phyloP scores from a whole-genome alignment of 305 asterid genomes.

The Coffea humblotiana region DNA sequence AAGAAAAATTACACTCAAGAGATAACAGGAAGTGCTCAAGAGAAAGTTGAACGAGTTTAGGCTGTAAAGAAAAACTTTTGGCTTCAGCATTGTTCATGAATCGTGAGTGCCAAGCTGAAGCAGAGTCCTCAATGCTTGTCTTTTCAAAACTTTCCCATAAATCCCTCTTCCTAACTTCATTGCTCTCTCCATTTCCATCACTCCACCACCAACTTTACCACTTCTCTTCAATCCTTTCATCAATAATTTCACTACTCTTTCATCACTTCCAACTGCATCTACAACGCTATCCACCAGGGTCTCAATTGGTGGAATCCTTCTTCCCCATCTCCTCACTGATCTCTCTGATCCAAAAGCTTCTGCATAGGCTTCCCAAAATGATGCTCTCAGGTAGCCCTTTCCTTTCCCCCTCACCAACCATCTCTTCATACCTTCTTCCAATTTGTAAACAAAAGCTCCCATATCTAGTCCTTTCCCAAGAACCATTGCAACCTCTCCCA shows the following conservation, averaged over 20 bases:
- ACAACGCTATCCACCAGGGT: conserved; percentile 67
- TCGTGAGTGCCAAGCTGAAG: conserved; percentile 40
- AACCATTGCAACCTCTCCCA: conserved; percentile 56
- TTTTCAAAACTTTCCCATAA: conserved; percentile 82
- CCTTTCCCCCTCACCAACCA: conserved; percentile 68
- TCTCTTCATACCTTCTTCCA: conserved; percentile 82
- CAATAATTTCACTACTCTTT: conserved; percentile 51
- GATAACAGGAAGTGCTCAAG: conserved; percentile 4
- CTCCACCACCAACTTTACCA: conserved; percentile 40
- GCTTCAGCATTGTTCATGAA: conserved; percentile 21
- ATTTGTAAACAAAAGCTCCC: conserved; percentile 60
- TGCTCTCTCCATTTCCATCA: conserved; percentile 71
- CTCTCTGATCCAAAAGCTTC: conserved; percentile 57
- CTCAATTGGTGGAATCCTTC: conserved; percentile 55
- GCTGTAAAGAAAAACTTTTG: background rate
- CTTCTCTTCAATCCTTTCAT: conserved; percentile 53
- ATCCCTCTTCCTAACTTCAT: conserved; percentile 80
- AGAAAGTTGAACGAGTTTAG: conserved; percentile 2
- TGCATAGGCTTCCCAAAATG: conserved; percentile 73
- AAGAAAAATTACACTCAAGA: too few relatives aligned
- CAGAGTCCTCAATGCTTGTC: conserved; percentile 62
- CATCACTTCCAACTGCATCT: conserved; percentile 74
- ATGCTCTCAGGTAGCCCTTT: conserved; percentile 76
- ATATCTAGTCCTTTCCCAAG: conserved; percentile 50
- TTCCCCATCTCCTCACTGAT: conserved; percentile 68